Evolutionary conservation across 768 basidiomycete genomes (phyloP).

Genomic region (Russula virescens): DNA sequence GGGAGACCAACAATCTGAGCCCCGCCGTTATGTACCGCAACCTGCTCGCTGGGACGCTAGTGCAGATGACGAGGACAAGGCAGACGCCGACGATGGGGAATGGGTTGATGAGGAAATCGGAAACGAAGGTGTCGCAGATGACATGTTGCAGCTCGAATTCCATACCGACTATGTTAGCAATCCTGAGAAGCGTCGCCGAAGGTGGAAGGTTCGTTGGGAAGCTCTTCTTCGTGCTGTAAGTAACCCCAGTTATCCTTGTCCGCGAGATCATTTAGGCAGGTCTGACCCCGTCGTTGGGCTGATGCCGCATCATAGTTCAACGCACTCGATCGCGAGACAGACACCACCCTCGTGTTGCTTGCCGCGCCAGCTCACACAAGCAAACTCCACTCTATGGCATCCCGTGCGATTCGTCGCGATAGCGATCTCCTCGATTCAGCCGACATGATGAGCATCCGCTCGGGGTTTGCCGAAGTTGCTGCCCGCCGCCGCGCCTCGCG

Average conservation of each 20-base stretch:
- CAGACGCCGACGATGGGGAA: slow-evolving; percentile 29
- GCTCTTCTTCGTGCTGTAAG: slow-evolving; percentile 64
- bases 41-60: slow-evolving; percentile 32
- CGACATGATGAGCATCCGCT: slow-evolving; percentile 47
- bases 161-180: slow-evolving; percentile 67
- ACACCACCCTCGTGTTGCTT: slow-evolving; percentile 67
- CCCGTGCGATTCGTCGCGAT: slow-evolving; percentile 63
- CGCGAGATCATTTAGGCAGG: slow-evolving; percentile 30
- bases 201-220: slow-evolving; percentile 77
- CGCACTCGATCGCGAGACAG: slow-evolving; percentile 72
- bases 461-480: slow-evolving; percentile 56
- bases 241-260: slow-evolving; percentile 1
- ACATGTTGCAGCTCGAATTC: slow-evolving; percentile 68
- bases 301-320: slow-evolving; percentile 52
- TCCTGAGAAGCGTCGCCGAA: slow-evolving; percentile 58
- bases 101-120: slow-evolving; percentile 62
- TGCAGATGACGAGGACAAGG: slow-evolving; percentile 38
- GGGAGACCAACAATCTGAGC: slow-evolving; percentile 27
- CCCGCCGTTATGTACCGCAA: slow-evolving; percentile 16
- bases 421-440: slow-evolving; percentile 40
- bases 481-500: slow-evolving; percentile 45
- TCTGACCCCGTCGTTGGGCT: slow-evolving; percentile 29
- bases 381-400: slow-evolving; percentile 57
- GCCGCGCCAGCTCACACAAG: slow-evolving; percentile 71
- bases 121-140: slow-evolving; percentile 67